phyloP scores from a whole-genome alignment of 1,139 yeast genomes.

The Spathaspora sp. region DNA sequence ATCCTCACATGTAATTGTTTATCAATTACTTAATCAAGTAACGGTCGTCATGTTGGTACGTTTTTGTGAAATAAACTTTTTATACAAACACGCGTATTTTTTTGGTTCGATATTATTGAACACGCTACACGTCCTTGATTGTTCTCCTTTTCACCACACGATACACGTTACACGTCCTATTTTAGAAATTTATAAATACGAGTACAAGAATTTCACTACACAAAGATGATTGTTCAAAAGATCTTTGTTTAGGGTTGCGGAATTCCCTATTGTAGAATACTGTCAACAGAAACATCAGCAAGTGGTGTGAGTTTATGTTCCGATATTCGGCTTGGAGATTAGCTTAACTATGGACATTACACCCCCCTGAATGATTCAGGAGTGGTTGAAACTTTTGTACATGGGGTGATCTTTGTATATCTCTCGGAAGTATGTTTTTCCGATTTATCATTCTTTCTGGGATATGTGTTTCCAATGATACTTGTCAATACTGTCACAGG shows the following conservation, averaged over 20 bases:
- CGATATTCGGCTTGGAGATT: not conserved
- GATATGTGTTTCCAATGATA: too few species aligned
- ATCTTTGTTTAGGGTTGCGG: not conserved
- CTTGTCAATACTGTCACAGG: too few species aligned
- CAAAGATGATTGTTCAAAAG: not conserved
- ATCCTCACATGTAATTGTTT: not conserved
- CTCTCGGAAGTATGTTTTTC: not conserved
- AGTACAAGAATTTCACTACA: not conserved
- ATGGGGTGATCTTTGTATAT: not conserved
- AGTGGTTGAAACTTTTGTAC: not conserved
- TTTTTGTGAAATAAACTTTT: not conserved
- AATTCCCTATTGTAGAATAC: not conserved
- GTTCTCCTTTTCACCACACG: not conserved
- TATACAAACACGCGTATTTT: not conserved
- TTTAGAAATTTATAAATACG: constrained; percentile 1
- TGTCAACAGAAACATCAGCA: not conserved
- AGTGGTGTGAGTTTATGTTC: not conserved
- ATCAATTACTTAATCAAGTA: constrained; percentile 1
- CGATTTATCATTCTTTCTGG: not conserved
- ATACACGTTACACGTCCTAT: constrained; percentile 2
- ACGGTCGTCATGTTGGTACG: not conserved
- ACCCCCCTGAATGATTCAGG: not conserved
- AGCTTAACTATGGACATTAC: not conserved
- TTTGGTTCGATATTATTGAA: not conserved
- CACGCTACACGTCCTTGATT: not conserved